Evolutionary conservation across 495 filamentous ascomycete genomes (phyloP), one percentile per base, ranked within the genome.

Genomic region (Recurvomyces mirabilis): DNA sequence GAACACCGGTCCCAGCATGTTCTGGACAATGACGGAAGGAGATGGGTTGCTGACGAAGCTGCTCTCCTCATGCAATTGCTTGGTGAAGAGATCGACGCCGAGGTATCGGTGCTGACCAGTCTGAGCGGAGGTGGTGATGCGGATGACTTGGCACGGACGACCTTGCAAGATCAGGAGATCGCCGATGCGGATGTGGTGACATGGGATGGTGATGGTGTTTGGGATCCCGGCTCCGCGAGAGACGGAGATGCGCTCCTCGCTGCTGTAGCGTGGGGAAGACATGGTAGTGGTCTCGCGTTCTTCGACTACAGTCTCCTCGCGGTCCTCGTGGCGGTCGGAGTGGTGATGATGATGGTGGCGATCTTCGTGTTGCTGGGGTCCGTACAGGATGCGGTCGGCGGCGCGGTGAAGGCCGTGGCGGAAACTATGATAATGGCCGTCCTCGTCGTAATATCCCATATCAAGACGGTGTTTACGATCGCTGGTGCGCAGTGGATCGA

Each of bases 91-190:
- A 70, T 98, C 91, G 52, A 98, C 91, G 75, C 91, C 91, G 43
- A 96, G 83, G 80, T 96, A 98, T 63, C 91, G 86, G 75, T 96
- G 86, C 78, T 98, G 91, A 64, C 93, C 91, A 34, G 91, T 98
- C 72, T 93, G 88, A 52, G 84, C 78, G 45, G 93, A 96, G 68
- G 87, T 93, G 54, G 87, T 93, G 81, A 98, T 95, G 60, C 88
- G 88, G 76, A 98, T 98, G 64, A 98, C 89, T 78, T 96, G 91
- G 84, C 89, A 96, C 50, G 93, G 91, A 54, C 91, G 93, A 65
- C 89, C 87, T 76, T 98, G 91, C 51, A 98, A 85, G 74, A 96
- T 93, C 65, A 98, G 71, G 70, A 98, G 82, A 70, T 98, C 91
- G 65, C 93, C 91, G 58, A 94, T 82, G 69, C 91, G 91, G 72